A percentile compares a stretch with the other conserved stretches of the same genome.
phyloP scores from a whole-genome alignment of 257 asterid species.

The Cruciata laevipes region DNA sequence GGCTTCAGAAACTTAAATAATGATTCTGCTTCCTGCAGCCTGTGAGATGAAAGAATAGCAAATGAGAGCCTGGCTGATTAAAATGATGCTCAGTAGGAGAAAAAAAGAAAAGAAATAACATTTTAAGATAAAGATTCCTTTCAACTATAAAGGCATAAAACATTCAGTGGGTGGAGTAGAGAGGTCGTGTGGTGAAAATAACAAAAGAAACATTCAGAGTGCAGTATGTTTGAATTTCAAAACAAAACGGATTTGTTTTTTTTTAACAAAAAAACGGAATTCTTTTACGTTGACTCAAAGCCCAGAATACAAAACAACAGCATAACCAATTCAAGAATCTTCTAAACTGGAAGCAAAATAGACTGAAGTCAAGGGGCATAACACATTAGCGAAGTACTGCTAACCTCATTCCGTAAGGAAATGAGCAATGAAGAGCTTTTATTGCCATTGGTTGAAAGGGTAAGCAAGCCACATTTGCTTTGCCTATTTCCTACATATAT shows the following conservation, averaged over 20 bases:
- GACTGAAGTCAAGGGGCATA: not conserved
- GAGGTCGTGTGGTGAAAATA: not conserved
- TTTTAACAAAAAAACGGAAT: too few relatives aligned
- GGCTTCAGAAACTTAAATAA: constrained; percentile 63
- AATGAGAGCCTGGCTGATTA: constrained; percentile 1
- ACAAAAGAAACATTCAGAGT: not conserved
- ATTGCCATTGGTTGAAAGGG: constrained; percentile 75
- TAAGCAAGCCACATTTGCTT: constrained; percentile 48
- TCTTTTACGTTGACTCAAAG: not conserved
- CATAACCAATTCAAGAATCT: not conserved
- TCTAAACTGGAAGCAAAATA: not conserved
- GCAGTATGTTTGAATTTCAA: not conserved
- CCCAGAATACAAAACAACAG: not conserved
- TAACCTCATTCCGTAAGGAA: constrained; percentile 70
- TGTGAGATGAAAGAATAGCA: constrained; percentile 23
- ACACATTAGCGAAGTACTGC: constrained; percentile 10
- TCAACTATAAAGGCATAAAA: not conserved
- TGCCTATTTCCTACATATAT: constrained; percentile 53
- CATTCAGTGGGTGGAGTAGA: not conserved
- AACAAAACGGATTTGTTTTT: too few relatives aligned
- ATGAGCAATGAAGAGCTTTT: constrained; percentile 81
- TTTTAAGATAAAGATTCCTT: not conserved
- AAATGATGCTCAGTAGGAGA: not conserved
- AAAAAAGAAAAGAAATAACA: not conserved
- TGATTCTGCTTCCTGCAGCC: constrained; percentile 40